These are phyloP conservation scores for Taxawa tesnikishii DNA, from an alignment of 2,329 filamentous ascomycete genomes.

Conservation along the genomic window DNA sequence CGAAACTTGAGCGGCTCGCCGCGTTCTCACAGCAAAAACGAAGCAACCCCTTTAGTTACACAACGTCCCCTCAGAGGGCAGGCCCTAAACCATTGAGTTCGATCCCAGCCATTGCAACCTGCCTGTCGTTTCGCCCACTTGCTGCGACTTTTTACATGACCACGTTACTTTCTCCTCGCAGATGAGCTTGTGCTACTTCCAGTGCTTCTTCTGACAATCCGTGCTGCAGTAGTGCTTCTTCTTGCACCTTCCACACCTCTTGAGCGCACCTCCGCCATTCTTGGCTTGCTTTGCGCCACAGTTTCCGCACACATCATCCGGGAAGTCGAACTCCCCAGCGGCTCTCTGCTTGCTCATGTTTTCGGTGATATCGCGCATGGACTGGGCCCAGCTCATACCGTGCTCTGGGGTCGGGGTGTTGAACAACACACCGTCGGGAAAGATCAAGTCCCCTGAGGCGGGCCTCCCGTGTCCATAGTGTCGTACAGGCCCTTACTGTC, in stretches of 20 bases:
- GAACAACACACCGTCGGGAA: background rate
- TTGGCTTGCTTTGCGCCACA: slow-evolving; percentile 1
- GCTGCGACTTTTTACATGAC: too few species aligned
- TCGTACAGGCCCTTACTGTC: background rate
- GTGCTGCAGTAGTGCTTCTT: slow-evolving; percentile 1
- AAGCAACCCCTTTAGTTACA: too few species aligned
- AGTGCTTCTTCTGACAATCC: slow-evolving; percentile 3
- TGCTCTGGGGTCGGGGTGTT: background rate
- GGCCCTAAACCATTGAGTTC: too few species aligned
- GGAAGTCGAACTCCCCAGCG: slow-evolving; percentile 1
- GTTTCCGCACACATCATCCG: slow-evolving; percentile 2
- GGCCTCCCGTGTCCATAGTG: background rate
- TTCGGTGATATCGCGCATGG: background rate
- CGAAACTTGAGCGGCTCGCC: too few species aligned
- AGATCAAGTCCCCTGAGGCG: background rate
- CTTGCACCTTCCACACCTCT: background rate
- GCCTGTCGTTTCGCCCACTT: too few species aligned
- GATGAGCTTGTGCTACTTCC: slow-evolving; percentile 1
- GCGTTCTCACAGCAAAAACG: too few species aligned
- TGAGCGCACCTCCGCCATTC: background rate
- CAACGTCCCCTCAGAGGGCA: too few species aligned
- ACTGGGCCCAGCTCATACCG: background rate
- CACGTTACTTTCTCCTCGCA: background rate
- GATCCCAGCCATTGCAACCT: too few species aligned
- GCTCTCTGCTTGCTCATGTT: background rate